Conservation (phyloP, 2,329 filamentous ascomycete species). For the Xylaria arbuscula region DNA sequence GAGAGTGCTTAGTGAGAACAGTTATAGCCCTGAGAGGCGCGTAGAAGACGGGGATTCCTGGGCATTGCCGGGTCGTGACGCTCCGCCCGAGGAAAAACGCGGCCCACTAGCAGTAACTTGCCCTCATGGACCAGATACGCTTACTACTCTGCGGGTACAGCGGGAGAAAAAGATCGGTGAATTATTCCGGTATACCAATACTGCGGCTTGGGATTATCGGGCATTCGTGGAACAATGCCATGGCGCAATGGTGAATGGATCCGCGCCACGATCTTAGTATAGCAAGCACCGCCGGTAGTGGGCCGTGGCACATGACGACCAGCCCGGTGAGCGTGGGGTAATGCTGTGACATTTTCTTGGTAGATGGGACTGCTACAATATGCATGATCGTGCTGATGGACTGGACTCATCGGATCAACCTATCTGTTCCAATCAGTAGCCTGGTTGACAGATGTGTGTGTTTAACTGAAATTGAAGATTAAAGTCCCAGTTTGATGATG, state of each 20-base stretch:
- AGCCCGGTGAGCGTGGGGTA: not conserved
- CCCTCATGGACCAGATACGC: not conserved
- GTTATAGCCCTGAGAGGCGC: conserved; percentile 3
- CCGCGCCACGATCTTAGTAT: conserved; percentile 15
- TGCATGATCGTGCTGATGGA: too few species aligned
- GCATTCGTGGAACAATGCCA: conserved; percentile 5
- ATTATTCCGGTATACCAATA: conserved; percentile 13
- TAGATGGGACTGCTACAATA: too few species aligned
- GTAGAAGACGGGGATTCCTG: conserved; percentile 1
- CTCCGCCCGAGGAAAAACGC: conserved; percentile 18
- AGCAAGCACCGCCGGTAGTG: conserved; percentile 15
- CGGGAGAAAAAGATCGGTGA: conserved; percentile 3
- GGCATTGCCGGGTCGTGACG: conserved; percentile 5
- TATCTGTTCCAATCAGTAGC: too few species aligned
- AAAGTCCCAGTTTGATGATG: too few species aligned
- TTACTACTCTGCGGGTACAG: conserved; percentile 1
- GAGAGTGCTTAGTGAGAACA: conserved; percentile 6
- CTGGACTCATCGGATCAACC: not conserved
- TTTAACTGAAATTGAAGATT: too few species aligned
- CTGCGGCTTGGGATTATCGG: not conserved
- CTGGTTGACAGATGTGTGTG: too few species aligned
- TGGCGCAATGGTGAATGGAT: not conserved
- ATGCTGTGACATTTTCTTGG: too few species aligned
- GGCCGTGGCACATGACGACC: not conserved
- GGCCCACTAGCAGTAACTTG: conserved; percentile 7